Conservation (phyloP, 2,329 filamentous ascomycete genomes). For the Juglanconis oblonga region DNA sequence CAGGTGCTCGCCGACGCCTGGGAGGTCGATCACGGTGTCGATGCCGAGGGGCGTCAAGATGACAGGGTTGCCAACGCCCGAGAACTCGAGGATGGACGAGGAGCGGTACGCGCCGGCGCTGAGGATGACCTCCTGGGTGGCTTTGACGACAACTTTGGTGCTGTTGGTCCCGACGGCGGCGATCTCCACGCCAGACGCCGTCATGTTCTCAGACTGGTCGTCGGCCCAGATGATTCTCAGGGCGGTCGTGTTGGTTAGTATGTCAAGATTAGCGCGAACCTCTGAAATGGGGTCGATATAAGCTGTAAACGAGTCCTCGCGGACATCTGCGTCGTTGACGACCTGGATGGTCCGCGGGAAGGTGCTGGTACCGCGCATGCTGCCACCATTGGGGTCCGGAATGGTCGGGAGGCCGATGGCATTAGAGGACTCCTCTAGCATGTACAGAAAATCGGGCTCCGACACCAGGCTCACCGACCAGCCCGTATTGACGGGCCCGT, state of each 20-base stretch:
- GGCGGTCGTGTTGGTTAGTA: conserved; percentile 6
- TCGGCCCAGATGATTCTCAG: not conserved
- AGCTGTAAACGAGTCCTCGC: conserved; percentile 3
- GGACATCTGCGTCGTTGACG: not conserved
- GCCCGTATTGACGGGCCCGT: not conserved
- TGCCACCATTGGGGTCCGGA: not conserved
- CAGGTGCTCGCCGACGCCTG: conserved; percentile 12
- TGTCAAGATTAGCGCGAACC: conserved; percentile 3
- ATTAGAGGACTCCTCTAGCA: not conserved
- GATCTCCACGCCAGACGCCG: conserved; percentile 8
- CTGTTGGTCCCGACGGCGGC: not conserved
- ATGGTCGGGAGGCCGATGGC: not conserved
- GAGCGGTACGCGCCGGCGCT: conserved; percentile 9
- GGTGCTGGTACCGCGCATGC: not conserved
- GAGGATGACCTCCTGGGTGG: conserved; percentile 10
- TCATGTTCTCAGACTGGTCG: not conserved
- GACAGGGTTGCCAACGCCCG: conserved; percentile 8
- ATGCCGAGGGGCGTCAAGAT: conserved; percentile 4
- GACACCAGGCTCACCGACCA: not conserved
- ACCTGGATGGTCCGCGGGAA: not conserved
- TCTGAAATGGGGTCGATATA: conserved; percentile 7
- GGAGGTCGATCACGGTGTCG: conserved; percentile 1
- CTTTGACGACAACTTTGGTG: not conserved
- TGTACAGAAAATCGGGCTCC: not conserved
- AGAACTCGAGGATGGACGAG: conserved; percentile 8